Evolutionary conservation across 2,329 filamentous ascomycete species (phyloP), one percentile per base, ranked within the genome.

Genomic region (Pseudopyricularia cyperi): DNA sequence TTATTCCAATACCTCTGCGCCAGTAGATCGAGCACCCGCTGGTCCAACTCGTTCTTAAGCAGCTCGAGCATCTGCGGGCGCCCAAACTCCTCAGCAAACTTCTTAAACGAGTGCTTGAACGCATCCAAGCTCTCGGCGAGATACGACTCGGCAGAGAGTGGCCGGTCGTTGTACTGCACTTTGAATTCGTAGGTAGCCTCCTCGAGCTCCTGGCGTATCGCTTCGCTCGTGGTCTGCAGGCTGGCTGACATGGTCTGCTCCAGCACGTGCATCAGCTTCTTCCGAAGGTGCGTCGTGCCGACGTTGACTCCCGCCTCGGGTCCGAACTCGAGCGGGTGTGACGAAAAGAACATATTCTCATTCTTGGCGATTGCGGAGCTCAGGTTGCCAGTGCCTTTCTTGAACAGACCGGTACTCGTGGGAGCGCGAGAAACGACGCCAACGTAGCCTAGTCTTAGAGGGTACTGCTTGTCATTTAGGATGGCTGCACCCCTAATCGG

Each of bases 161-260:
- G 89, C 7, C 93, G 83, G 65, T 98, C 93, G 62, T 98, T 98
- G 70, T 98, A 98, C 66, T 98, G 94, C 5, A 98, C 93, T 66
- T 98, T 98, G 75, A 95, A 98, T 67, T 98, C 91, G 63, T 98
- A 98, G 0, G 88, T 91, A 3, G 93, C 90, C 68, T 98, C 93
- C 62, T 96, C 91, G 0, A 98, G 79, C 66, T 98, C 93, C 64
- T 95, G 89, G 55, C 85, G 85, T 58, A 98, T 96, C 9, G 89
- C 89, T 63, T 96, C 89, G 59, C 87, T 87, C 3, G 93, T 98
- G 52, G 82, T 82, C 59, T 93, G 87, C 52, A 98, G 74, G 61
- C 88, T 95, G 33, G 87, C 82, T 28, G 91, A 91, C 94, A 98
- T 98, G 4, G 89, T 96, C 62, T 95, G 87, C 66, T 98, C 93